phyloP scores from a whole-genome alignment of 768 basidiomycete species.

The Trametes cubensis region DNA sequence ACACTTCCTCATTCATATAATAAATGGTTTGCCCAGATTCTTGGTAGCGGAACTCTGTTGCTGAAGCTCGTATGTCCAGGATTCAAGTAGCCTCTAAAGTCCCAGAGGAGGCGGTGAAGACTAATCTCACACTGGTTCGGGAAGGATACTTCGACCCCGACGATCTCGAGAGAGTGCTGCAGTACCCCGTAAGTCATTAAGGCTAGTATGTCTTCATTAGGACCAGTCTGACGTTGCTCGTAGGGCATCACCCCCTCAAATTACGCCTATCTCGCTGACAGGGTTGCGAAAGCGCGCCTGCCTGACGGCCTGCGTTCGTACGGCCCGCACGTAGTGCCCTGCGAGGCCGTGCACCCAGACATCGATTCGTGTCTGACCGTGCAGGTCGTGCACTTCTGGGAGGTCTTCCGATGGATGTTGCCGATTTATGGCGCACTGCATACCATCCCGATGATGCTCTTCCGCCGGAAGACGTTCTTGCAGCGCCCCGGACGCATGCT shows the following conservation, averaged over 20 bases:
- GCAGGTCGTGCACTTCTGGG: conserved; percentile 70
- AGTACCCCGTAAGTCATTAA: conserved; percentile 46
- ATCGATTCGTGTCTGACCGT: conserved; percentile 60
- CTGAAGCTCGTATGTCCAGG: conserved; percentile 44
- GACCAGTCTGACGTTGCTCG: not conserved
- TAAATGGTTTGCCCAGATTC: conserved; percentile 55
- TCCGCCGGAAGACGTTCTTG: conserved; percentile 70
- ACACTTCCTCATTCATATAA: conserved; percentile 81
- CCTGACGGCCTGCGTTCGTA: conserved; percentile 38
- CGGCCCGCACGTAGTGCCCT: conserved; percentile 58
- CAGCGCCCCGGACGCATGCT: conserved; percentile 70
- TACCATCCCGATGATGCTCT: conserved; percentile 82
- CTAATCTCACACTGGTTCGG: conserved; percentile 64
- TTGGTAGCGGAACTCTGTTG: no score
- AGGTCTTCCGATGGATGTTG: conserved; percentile 83
- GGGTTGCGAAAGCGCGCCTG: conserved; percentile 43
- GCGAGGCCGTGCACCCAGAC: conserved; percentile 80
- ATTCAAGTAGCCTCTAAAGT: conserved; percentile 71
- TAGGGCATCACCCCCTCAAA: conserved; percentile 61
- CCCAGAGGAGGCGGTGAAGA: conserved; percentile 55
- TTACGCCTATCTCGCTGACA: conserved; percentile 46
- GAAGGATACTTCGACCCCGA: conserved; percentile 55
- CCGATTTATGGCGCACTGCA: conserved; percentile 89
- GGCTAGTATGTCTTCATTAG: not conserved
- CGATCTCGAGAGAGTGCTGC: conserved; percentile 59